phyloP scores from a whole-genome alignment of 306 rosid species.

The Phaseolus lunatus region DNA sequence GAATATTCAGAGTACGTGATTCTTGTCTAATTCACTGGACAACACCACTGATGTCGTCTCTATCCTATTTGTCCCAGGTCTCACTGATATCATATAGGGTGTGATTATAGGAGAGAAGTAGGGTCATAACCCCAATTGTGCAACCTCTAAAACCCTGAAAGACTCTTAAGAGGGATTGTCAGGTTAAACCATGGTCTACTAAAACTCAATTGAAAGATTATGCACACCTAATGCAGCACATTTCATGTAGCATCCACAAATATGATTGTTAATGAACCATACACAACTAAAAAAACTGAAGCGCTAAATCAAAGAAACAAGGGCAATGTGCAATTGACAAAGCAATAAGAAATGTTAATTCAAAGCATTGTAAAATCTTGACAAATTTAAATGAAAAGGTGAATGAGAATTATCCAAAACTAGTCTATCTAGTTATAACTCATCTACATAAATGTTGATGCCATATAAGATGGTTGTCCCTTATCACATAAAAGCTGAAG shows the following conservation, averaged over 20 bases:
- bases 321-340: constrained; percentile 18
- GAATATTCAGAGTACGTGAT: constrained; percentile 10
- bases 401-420: constrained; percentile 56
- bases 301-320: constrained; percentile 20
- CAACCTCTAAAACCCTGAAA: constrained; percentile 12
- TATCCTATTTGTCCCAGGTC: constrained; percentile 11
- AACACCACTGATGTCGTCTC: constrained; percentile 30
- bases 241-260: constrained; percentile 38
- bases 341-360: constrained; percentile 34
- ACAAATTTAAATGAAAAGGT: constrained; percentile 47
- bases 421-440: constrained; percentile 61
- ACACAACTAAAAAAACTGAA: constrained; percentile 5
- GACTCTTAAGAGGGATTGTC: neutral
- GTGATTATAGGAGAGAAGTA: neutral
- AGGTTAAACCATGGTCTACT: constrained; percentile 25
- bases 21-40: neutral
- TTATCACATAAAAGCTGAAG: constrained; percentile 58
- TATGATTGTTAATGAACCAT: constrained; percentile 15
- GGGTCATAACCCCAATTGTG: neutral
- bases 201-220: constrained; percentile 33
- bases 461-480: constrained; percentile 53
- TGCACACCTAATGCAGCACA: constrained; percentile 10
- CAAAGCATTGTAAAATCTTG: constrained; percentile 38
- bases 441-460: constrained; percentile 64
- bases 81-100: neutral